Evolutionary conservation across 2,329 filamentous ascomycete genomes (phyloP), one percentile per base, ranked within the genome.

Genomic region (Neonectria punicea): DNA sequence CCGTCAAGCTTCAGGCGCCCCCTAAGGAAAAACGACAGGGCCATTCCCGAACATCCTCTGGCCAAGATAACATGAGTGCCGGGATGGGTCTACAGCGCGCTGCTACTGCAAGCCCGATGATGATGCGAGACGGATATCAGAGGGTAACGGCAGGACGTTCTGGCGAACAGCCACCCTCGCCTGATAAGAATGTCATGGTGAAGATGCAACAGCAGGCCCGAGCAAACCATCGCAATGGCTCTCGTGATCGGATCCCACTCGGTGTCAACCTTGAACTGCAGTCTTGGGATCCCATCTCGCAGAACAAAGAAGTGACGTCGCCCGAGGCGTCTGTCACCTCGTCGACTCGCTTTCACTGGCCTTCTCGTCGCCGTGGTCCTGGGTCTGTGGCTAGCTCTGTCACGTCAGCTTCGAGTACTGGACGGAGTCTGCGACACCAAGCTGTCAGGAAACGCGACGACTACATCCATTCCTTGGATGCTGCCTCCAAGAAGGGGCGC

Each of bases 391-490:
- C 86, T 5, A 86, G 87, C 70, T 88, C 87, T 5, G 80, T 87
- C 32, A 87, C 87, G 2, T 89, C 87, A 22, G 80, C 80, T 32
- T 88, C 86, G 0, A 87, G 85, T 58, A 80, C 83, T 28, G 81
- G 81, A 18, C 81, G 84, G 62, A 85, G 83, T 70, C 75, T 86
- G 67, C 82, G 89, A 13, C 69, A 84, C 60, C 85, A 81, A 57
- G 68, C 70, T 67, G 82, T 78, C 53, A 87, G 89, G 67, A 93
- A 89, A 68, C 86, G 93, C 39, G 92, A 97, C 70, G 90, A 94
- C 68, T 97, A 96, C 75, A 94, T 97, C 68, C 93, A 90, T 79
- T 96, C 93, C 75, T 81, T 97, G 1, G 93, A 97, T 36, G 87
- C 93, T 55, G 92, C 93, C 10, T 82, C 84, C 5, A 84, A 82